Evolutionary conservation across 768 basidiomycete genomes (phyloP).

Genomic region (Collybia nuda): DNA sequence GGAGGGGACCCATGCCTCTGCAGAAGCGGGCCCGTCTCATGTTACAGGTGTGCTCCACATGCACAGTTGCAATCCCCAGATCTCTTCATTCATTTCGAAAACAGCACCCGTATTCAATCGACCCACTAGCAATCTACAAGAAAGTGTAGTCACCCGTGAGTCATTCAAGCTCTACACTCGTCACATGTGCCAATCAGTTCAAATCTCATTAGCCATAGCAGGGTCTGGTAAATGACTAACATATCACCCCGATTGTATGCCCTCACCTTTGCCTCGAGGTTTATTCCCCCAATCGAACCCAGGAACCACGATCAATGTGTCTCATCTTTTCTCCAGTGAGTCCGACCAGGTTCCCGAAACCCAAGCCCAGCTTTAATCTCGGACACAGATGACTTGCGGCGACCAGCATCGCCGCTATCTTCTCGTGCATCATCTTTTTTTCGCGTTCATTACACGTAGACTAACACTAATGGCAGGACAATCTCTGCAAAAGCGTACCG

Average conservation of each 20-base stretch:
- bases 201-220: background rate
- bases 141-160: background rate
- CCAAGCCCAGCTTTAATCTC: background rate
- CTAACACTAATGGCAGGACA: background rate
- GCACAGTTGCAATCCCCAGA: background rate
- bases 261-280: slow-evolving; percentile 14
- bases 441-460: background rate
- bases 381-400: slow-evolving; percentile 7
- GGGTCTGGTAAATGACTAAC: background rate
- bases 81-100: too few relatives aligned
- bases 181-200: background rate
- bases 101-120: too few relatives aligned
- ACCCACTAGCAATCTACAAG: too few relatives aligned
- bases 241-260: background rate
- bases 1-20: slow-evolving; percentile 32
- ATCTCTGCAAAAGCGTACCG: slow-evolving; percentile 3
- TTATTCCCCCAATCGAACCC: slow-evolving; percentile 4
- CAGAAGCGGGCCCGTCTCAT: slow-evolving; percentile 1
- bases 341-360: background rate
- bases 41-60: slow-evolving; percentile 5
- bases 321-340: slow-evolving; percentile 6
- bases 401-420: background rate
- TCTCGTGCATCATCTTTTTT: background rate
- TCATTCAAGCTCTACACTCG: background rate
- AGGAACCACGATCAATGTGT: background rate